A percentile compares a stretch with the other conserved stretches of the same genome.
phyloP scores from a whole-genome alignment of 116 monocot genomes.

The Papilionanthe hybrid region DNA sequence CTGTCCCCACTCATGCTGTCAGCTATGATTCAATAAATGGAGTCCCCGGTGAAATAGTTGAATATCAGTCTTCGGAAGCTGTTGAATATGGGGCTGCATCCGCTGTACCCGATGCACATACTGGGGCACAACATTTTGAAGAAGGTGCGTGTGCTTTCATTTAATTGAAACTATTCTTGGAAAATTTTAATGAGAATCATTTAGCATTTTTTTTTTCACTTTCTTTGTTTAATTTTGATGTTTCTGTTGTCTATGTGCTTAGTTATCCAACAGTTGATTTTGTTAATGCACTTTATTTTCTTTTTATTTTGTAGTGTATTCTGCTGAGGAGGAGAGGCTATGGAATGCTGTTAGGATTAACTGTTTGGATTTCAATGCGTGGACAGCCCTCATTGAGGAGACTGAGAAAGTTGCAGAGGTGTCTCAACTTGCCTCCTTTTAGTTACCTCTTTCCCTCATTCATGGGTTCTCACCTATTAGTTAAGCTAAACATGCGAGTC shows the following conservation, averaged over 20 bases:
- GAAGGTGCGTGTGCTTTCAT: conserved; percentile 27
- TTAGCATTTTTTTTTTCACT: not conserved
- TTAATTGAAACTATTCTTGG: not conserved
- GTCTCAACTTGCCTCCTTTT: not conserved
- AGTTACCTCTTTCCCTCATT: not conserved
- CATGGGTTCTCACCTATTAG: conserved; percentile 1
- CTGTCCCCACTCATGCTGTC: conserved; percentile 3
- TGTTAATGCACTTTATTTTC: not conserved
- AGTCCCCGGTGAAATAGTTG: conserved; percentile 18
- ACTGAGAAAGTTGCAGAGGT: conserved; percentile 93
- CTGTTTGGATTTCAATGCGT: conserved; percentile 90
- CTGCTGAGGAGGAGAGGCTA: conserved; percentile 89
- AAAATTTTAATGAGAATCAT: not conserved
- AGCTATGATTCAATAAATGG: conserved; percentile 41
- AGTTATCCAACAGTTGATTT: not conserved
- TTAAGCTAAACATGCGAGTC: not conserved
- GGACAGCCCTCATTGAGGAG: conserved; percentile 93
- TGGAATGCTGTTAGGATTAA: conserved; percentile 81
- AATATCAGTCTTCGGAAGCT: conserved; percentile 33
- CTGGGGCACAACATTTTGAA: conserved; percentile 34
- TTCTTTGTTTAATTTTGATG: not conserved
- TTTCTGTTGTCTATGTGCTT: not conserved
- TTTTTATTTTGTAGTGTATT: conserved; percentile 28
- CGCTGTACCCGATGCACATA: conserved; percentile 21
- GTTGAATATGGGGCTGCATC: conserved; percentile 39